Conservation (phyloP, 805 yeast species). For the Spathaspora girioi region DNA sequence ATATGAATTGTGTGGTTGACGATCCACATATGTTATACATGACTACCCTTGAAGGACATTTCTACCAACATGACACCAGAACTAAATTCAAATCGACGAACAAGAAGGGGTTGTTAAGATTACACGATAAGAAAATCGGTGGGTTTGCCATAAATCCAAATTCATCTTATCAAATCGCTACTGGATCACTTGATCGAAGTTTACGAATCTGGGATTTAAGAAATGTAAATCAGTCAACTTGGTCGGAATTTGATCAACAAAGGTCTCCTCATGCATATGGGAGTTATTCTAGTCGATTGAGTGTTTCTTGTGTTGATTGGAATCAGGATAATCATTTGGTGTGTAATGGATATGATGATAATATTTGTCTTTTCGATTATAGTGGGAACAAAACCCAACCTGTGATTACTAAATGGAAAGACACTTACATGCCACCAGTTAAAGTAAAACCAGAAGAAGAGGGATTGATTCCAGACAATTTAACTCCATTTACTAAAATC, state of each 20-base stretch:
- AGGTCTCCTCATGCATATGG: slow-evolving; percentile 52
- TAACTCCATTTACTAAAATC: slow-evolving; percentile 61
- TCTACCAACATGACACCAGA: slow-evolving; percentile 71
- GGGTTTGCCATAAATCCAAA: slow-evolving; percentile 79
- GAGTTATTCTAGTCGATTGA: slow-evolving; percentile 66
- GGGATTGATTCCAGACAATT: slow-evolving; percentile 27
- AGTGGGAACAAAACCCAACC: slow-evolving; percentile 37
- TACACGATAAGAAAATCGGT: slow-evolving; percentile 91
- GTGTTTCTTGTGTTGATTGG: slow-evolving; percentile 86
- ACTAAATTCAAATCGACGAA: slow-evolving; percentile 27
- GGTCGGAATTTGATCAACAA: slow-evolving; percentile 48
- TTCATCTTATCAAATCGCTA: slow-evolving; percentile 62
- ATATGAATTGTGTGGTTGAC: slow-evolving; percentile 51
- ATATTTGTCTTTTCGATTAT: slow-evolving; percentile 60
- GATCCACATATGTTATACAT: slow-evolving; percentile 58
- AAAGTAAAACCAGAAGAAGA: slow-evolving; percentile 13
- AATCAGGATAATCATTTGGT: slow-evolving; percentile 65
- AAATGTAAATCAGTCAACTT: slow-evolving; percentile 36
- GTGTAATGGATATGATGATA: slow-evolving; percentile 91
- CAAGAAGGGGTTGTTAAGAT: slow-evolving; percentile 41
- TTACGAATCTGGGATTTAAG: slow-evolving; percentile 87
- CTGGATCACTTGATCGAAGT: slow-evolving; percentile 86
- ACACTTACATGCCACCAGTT: slow-evolving; percentile 6
- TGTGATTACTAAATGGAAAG: slow-evolving; percentile 22
- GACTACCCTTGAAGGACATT: slow-evolving; percentile 78